These are phyloP conservation scores for Pythium aquatile DNA, from an alignment of 352 stramenopile genomes.

Conservation along the genomic window DNA sequence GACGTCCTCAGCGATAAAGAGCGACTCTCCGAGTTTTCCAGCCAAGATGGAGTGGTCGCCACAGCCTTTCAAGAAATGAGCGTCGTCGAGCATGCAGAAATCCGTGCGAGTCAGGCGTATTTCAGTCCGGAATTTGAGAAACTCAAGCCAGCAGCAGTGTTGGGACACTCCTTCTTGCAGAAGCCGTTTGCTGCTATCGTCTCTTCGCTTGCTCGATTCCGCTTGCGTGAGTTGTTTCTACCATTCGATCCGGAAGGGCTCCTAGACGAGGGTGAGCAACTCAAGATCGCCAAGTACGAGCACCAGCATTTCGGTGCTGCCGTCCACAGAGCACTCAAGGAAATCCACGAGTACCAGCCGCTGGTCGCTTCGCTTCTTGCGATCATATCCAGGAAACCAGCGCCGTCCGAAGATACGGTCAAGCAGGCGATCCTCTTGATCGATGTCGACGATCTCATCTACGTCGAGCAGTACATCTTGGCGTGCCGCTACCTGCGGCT, in stretches of 20 bases:
- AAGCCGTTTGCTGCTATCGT: constrained; percentile 48
- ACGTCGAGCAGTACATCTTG: constrained; percentile 57
- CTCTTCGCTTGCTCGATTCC: constrained; percentile 57
- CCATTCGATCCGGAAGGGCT: constrained; percentile 39
- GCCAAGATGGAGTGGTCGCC: constrained; percentile 3
- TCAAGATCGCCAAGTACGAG: constrained; percentile 45
- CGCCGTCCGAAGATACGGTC: constrained; percentile 7
- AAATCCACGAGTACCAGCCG: constrained; percentile 42
- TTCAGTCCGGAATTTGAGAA: constrained; percentile 51
- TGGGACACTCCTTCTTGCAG: constrained; percentile 41
- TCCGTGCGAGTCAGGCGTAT: constrained; percentile 28
- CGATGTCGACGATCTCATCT: constrained; percentile 42
- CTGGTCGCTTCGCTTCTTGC: constrained; percentile 40
- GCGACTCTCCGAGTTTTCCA: constrained; percentile 11
- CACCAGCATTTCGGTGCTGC: constrained; percentile 82
- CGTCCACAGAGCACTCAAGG: constrained; percentile 60
- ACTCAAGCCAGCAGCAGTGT: constrained; percentile 10
- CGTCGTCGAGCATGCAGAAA: constrained; percentile 14
- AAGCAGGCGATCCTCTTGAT: constrained; percentile 14
- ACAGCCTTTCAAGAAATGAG: constrained; percentile 15
- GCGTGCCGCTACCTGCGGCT: constrained; percentile 51
- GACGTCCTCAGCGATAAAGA: constrained; percentile 14
- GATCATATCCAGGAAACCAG: constrained; percentile 25
- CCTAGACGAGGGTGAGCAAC: constrained; percentile 25
- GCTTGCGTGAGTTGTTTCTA: constrained; percentile 65